phyloP scores from a whole-genome alignment of 805 yeast genomes.

The Yarrowia sp. region DNA sequence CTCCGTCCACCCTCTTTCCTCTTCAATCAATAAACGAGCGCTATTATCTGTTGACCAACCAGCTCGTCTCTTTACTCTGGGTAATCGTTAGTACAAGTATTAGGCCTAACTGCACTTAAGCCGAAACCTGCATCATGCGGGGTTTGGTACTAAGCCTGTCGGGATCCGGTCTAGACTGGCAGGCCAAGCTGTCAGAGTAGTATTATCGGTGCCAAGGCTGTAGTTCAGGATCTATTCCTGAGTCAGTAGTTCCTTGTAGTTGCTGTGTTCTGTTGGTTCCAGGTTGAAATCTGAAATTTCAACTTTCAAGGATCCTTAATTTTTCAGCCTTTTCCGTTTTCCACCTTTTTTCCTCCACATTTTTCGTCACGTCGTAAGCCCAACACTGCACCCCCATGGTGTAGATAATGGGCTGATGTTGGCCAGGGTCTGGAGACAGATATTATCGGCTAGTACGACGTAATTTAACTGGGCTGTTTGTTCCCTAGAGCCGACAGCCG shows the following conservation, averaged over 20 bases:
- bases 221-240: not conserved
- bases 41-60: too few species aligned
- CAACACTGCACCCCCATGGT: not conserved
- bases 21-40: too few species aligned
- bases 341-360: too few species aligned
- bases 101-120: too few species aligned
- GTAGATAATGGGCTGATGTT: not conserved
- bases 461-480: conserved; percentile 2
- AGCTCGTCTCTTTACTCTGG: not conserved
- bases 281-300: too few species aligned
- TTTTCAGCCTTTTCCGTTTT: too few species aligned
- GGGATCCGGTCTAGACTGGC: not conserved
- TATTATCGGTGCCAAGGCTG: not conserved
- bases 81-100: not conserved
- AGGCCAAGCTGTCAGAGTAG: not conserved
- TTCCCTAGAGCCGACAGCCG: not conserved
- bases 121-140: conserved; percentile 3
- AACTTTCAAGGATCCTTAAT: too few species aligned
- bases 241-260: too few species aligned
- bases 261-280: too few species aligned
- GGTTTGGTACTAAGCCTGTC: not conserved
- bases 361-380: not conserved
- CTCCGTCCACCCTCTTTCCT: too few species aligned
- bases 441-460: not conserved
- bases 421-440: not conserved